Percentiles rank a stretch among this genome's conserved stretches.
phyloP scores from a whole-genome alignment of 2,329 filamentous ascomycete genomes.

The Curvularia eragrostidis region DNA sequence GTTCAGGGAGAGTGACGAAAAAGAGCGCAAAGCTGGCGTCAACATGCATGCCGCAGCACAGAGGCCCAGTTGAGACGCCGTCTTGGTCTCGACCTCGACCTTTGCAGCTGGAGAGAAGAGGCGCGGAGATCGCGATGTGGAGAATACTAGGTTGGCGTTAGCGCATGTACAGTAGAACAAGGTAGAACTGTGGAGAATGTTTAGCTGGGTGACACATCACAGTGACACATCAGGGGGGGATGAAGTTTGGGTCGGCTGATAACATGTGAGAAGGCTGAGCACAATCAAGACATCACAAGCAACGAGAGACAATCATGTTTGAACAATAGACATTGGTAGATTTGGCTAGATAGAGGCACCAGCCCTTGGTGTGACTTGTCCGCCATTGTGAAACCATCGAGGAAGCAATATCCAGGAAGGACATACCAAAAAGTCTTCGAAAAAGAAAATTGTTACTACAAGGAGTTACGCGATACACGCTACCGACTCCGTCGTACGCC shows the following conservation, averaged over 20 bases:
- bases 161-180: conserved; percentile 14
- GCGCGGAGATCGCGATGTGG: conserved; percentile 8
- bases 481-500: conserved; percentile 39
- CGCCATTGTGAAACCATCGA: conserved; percentile 26
- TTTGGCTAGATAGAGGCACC: conserved; percentile 43
- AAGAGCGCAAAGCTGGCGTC: conserved; percentile 18
- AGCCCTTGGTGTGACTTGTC: conserved; percentile 46
- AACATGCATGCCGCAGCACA: conserved; percentile 21
- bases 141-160: conserved; percentile 7
- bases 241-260: conserved; percentile 4
- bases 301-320: conserved; percentile 15
- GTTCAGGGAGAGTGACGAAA: not conserved
- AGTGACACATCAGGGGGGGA: conserved; percentile 7
- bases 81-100: conserved; percentile 13
- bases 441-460: conserved; percentile 32
- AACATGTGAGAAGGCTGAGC: not conserved
- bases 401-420: conserved; percentile 27
- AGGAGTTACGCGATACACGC: conserved; percentile 16
- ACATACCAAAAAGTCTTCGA: conserved; percentile 21
- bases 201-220: not conserved
- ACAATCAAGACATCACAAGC: conserved; percentile 5
- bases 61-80: not conserved
- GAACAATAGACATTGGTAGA: conserved; percentile 28
- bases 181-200: conserved; percentile 16
- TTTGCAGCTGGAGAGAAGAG: conserved; percentile 10